phyloP scores from a whole-genome alignment of 78 protist species.

The Polysphondylium violaceum region DNA sequence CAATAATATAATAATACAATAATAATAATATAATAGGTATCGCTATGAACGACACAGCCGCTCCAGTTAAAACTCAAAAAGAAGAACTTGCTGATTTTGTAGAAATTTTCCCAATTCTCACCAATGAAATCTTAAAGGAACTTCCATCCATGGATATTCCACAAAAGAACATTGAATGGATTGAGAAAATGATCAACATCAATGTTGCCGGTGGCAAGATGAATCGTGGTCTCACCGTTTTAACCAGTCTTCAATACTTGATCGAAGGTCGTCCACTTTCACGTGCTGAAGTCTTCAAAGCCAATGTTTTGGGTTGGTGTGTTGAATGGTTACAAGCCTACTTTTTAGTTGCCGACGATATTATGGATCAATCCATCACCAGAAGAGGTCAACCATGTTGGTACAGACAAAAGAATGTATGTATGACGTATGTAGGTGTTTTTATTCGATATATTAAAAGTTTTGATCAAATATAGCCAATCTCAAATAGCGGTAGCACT shows the following conservation, averaged over 20 bases:
- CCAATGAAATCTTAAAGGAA: constrained; percentile 58
- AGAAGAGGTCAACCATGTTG: constrained; percentile 98
- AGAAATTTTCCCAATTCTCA: constrained; percentile 66
- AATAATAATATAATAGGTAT: constrained; percentile 36
- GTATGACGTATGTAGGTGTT: background rate
- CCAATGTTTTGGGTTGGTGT: constrained; percentile 94
- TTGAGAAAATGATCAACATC: constrained; percentile 29
- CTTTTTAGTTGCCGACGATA: constrained; percentile 98
- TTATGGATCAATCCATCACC: constrained; percentile 97
- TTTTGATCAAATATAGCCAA: constrained; percentile 1
- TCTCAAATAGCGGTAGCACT: constrained; percentile 16
- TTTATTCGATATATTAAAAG: background rate
- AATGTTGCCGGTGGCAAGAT: constrained; percentile 90
- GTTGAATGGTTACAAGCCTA: constrained; percentile 96
- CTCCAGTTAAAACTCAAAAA: constrained; percentile 12
- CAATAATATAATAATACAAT: constrained; percentile 6
- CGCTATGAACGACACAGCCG: constrained; percentile 52
- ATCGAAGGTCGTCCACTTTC: constrained; percentile 72
- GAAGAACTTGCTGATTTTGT: constrained; percentile 43
- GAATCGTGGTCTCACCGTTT: constrained; percentile 93
- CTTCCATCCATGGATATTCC: constrained; percentile 75
- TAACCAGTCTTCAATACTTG: constrained; percentile 39
- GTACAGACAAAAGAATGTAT: constrained; percentile 83
- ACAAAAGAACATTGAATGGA: constrained; percentile 24
- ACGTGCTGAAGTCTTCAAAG: constrained; percentile 59